phyloP scores from a whole-genome alignment of 2,329 filamentous ascomycete genomes.

The Mollisiaceae sp. region DNA sequence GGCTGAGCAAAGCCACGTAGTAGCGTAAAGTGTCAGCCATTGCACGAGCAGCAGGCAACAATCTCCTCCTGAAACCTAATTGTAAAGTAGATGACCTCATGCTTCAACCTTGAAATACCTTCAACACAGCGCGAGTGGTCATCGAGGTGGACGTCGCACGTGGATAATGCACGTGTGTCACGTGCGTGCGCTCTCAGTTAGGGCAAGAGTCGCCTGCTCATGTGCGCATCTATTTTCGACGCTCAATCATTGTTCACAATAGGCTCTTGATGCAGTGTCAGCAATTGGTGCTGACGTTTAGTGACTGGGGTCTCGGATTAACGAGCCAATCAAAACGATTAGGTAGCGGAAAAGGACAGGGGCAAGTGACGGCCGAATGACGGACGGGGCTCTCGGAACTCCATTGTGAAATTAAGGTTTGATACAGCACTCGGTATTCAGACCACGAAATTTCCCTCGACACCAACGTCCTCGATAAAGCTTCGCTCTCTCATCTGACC shows the following conservation, averaged over 20 bases:
- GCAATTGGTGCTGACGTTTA: background rate
- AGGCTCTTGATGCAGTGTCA: background rate
- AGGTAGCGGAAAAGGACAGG: background rate
- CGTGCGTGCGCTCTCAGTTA: background rate
- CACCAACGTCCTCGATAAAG: background rate
- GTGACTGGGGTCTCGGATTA: background rate
- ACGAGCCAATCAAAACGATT: background rate
- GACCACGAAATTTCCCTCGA: background rate
- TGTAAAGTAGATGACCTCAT: too few relatives aligned
- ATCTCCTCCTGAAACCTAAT: too few relatives aligned
- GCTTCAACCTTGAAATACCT: too few relatives aligned
- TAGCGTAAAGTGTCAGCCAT: background rate
- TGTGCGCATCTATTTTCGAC: too few relatives aligned
- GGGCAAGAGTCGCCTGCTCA: too few relatives aligned
- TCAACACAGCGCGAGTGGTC: background rate
- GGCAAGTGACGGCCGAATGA: too few relatives aligned
- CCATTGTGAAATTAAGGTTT: constrained; percentile 6
- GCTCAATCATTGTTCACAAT: background rate
- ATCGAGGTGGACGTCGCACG: background rate
- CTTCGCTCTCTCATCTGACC: background rate
- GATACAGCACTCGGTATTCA: background rate
- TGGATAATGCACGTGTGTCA: background rate
- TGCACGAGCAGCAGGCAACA: background rate
- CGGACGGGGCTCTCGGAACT: background rate
- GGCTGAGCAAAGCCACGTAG: background rate